Conservation (phyloP, 2,329 filamentous ascomycete species). For the Coniella vitis region DNA sequence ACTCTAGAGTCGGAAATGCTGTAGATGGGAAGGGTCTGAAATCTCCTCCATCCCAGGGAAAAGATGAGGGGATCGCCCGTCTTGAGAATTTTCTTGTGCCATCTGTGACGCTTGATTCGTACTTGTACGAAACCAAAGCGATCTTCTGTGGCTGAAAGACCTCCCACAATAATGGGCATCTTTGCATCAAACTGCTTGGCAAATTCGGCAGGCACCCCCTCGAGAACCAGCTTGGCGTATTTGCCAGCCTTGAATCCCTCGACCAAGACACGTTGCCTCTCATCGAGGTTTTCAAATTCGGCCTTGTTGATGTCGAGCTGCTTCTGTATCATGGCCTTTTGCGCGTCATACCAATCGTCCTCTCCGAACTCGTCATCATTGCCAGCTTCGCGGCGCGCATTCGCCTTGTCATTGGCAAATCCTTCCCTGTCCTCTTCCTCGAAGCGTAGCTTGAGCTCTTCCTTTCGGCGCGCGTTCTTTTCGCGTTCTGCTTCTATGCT, state of each 20-base stretch:
- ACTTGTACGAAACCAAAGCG: conserved; percentile 94
- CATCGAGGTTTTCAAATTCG: conserved; percentile 84
- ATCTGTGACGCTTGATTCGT: conserved; percentile 92
- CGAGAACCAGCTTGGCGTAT: conserved; percentile 85
- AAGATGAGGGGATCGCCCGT: conserved; percentile 97
- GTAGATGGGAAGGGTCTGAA: conserved; percentile 89
- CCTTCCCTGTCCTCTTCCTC: conserved; percentile 98
- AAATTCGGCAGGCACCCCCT: conserved; percentile 87
- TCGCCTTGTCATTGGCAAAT: conserved; percentile 82
- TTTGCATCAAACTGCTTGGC: conserved; percentile 73
- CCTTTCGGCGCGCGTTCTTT: conserved; percentile 84
- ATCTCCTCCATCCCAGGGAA: conserved; percentile 91
- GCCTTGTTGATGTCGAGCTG: conserved; percentile 94
- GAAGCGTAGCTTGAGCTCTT: conserved; percentile 88
- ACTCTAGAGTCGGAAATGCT: conserved; percentile 91
- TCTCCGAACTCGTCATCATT: conserved; percentile 80
- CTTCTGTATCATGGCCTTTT: conserved; percentile 91
- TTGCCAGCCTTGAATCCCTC: conserved; percentile 90
- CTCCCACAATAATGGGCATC: conserved; percentile 81
- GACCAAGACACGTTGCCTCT: conserved; percentile 71
- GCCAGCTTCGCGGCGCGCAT: conserved; percentile 62
- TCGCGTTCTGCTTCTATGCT: conserved; percentile 81
- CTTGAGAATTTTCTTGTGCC: conserved; percentile 99
- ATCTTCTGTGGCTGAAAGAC: conserved; percentile 89
- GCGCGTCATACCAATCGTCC: conserved; percentile 97